Evolutionary conservation across 2,329 filamentous ascomycete species (phyloP).

Genomic region (Fusarium keratoplasticum): DNA sequence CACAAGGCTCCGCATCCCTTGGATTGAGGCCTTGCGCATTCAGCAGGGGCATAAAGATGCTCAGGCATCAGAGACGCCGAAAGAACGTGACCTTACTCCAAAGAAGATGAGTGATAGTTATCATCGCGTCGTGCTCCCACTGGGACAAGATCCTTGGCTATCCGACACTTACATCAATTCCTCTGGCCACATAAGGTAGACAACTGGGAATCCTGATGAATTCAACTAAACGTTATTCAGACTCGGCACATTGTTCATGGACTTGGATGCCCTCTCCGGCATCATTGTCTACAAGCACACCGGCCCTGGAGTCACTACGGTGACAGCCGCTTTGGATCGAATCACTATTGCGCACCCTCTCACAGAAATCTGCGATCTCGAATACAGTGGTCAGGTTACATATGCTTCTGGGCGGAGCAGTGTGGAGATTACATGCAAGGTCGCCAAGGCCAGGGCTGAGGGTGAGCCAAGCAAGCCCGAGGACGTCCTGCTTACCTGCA

Average conservation of each 20-base stretch:
- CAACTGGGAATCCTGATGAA: background rate
- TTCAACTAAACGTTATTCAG: slow-evolving; percentile 4
- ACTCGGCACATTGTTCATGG: slow-evolving; percentile 81
- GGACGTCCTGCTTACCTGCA: slow-evolving; percentile 58
- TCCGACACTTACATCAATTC: slow-evolving; percentile 83
- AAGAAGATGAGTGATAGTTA: slow-evolving; percentile 49
- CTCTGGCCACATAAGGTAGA: slow-evolving; percentile 73
- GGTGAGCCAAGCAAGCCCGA: slow-evolving; percentile 63
- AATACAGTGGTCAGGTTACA: slow-evolving; percentile 71
- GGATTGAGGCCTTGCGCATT: slow-evolving; percentile 45
- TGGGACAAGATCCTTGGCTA: slow-evolving; percentile 80
- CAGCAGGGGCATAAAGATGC: slow-evolving; percentile 34
- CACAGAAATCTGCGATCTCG: slow-evolving; percentile 81
- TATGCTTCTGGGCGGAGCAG: slow-evolving; percentile 80
- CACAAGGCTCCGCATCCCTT: slow-evolving; percentile 42
- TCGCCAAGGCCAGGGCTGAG: slow-evolving; percentile 72
- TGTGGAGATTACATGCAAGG: slow-evolving; percentile 79
- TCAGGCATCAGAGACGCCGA: slow-evolving; percentile 8
- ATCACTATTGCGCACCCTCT: slow-evolving; percentile 75
- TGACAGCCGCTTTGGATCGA: slow-evolving; percentile 62
- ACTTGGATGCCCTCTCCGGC: slow-evolving; percentile 81
- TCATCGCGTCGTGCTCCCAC: slow-evolving; percentile 61
- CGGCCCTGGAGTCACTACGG: slow-evolving; percentile 65
- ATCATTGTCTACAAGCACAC: slow-evolving; percentile 79
- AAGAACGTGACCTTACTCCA: slow-evolving; percentile 43